Conservation (phyloP, 495 filamentous ascomycete species). For the Hyaloscypha finlandica region DNA sequence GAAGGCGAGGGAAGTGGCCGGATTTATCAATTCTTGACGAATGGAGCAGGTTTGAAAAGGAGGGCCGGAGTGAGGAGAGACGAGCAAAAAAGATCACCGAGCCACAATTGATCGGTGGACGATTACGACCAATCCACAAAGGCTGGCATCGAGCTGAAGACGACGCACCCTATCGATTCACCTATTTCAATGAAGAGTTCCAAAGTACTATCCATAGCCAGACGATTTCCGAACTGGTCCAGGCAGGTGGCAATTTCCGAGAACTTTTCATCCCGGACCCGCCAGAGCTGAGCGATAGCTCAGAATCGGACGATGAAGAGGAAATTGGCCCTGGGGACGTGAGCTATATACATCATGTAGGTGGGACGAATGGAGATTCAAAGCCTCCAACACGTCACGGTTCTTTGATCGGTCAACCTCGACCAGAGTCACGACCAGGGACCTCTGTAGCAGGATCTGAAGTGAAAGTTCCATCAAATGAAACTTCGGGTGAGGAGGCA, state of each 20-base stretch:
- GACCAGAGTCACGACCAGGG: conserved; percentile 5
- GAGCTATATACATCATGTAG: conserved; percentile 25
- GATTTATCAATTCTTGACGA: conserved; percentile 77
- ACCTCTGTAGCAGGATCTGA: conserved; percentile 2
- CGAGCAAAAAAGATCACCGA: conserved; percentile 91
- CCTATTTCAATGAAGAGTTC: conserved; percentile 98
- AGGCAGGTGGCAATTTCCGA: conserved; percentile 77
- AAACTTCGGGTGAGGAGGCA: conserved; percentile 25
- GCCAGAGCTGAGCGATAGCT: conserved; percentile 51
- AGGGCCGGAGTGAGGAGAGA: conserved; percentile 82
- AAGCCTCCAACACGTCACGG: conserved; percentile 24
- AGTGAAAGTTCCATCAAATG: conserved; percentile 5
- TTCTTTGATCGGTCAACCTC: conserved; percentile 20
- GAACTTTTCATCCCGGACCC: conserved; percentile 75
- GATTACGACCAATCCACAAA: conserved; percentile 76
- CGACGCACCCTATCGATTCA: conserved; percentile 91
- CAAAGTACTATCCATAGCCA: conserved; percentile 92
- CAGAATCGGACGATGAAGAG: conserved; percentile 60
- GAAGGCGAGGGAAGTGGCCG: conserved; percentile 57
- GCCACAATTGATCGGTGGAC: conserved; percentile 85
- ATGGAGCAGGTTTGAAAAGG: conserved; percentile 90
- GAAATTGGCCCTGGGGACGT: conserved; percentile 22
- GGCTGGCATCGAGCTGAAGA: conserved; percentile 87
- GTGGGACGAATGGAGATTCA: conserved; percentile 30
- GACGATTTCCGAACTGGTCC: conserved; percentile 87